Evolutionary conservation across 1,284 basidiomycete species (phyloP).

Genomic region (Chalciporus sp.): DNA sequence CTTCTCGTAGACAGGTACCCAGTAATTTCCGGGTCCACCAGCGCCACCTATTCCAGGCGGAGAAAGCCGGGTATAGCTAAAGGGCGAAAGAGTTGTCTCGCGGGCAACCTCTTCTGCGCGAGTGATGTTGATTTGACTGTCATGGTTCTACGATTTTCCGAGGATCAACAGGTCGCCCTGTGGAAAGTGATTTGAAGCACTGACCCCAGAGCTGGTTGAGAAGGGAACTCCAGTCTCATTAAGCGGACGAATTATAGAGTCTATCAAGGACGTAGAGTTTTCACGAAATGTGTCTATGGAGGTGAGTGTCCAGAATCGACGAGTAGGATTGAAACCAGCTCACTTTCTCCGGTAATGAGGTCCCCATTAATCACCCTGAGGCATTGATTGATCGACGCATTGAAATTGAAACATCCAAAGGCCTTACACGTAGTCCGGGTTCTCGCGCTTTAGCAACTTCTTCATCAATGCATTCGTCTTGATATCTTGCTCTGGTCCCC

Average conservation of each 20-base stretch:
- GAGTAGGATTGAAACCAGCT: conserved; percentile 11
- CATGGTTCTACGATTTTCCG: conserved; percentile 55
- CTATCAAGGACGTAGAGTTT: conserved; percentile 53
- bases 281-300: conserved; percentile 60
- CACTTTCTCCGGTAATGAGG: conserved; percentile 68
- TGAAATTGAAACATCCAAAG: background rate
- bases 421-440: conserved; percentile 65
- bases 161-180: background rate
- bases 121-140: conserved; percentile 68
- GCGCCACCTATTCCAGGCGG: conserved; percentile 61
- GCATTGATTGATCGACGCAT: background rate
- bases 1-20: conserved; percentile 58
- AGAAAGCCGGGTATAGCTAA: conserved; percentile 62
- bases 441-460: conserved; percentile 51
- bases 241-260: conserved; percentile 52
- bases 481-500: conserved; percentile 64
- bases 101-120: conserved; percentile 61
- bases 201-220: conserved; percentile 59
- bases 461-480: conserved; percentile 61
- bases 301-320: background rate
- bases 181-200: conserved; percentile 15
- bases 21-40: conserved; percentile 66
- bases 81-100: conserved; percentile 55
- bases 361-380: conserved; percentile 64
- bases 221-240: conserved; percentile 52